Evolutionary conservation across 2,329 filamentous ascomycete genomes (phyloP).

Genomic region (Blumeria hordei): DNA sequence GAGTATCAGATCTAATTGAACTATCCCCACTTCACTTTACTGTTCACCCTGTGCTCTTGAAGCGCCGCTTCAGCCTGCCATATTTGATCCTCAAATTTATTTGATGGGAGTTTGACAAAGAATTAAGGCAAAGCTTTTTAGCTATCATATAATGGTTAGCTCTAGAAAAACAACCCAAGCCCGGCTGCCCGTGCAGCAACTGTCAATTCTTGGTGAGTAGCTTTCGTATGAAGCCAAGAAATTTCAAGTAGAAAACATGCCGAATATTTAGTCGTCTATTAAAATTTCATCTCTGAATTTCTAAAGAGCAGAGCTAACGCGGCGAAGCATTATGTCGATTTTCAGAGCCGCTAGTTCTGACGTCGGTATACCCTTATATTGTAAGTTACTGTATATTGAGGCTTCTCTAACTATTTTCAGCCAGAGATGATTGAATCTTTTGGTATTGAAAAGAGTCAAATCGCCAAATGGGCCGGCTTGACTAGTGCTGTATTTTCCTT

Average conservation of each 20-base stretch:
- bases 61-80: too few species aligned
- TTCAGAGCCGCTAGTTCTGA: conserved; percentile 49
- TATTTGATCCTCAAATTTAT: too few species aligned
- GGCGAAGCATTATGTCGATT: conserved; percentile 48
- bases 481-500: conserved; percentile 50
- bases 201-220: conserved; percentile 51
- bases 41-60: too few species aligned
- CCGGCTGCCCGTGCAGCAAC: conserved; percentile 52
- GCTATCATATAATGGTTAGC: too few species aligned
- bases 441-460: conserved; percentile 41
- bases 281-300: too few species aligned
- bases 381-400: conserved; percentile 10
- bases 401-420: conserved; percentile 17
- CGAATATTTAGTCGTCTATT: too few species aligned
- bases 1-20: too few species aligned
- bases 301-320: neutral
- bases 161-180: conserved; percentile 9
- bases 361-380: conserved; percentile 21
- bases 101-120: too few species aligned
- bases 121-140: too few species aligned
- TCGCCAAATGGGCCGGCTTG: conserved; percentile 62
- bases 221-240: neutral
- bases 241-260: neutral
- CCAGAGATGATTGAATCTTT: conserved; percentile 72
- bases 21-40: too few species aligned